These are phyloP conservation scores for Phytopythium montanum DNA, from an alignment of 352 stramenopile species.

Conservation along the genomic window DNA sequence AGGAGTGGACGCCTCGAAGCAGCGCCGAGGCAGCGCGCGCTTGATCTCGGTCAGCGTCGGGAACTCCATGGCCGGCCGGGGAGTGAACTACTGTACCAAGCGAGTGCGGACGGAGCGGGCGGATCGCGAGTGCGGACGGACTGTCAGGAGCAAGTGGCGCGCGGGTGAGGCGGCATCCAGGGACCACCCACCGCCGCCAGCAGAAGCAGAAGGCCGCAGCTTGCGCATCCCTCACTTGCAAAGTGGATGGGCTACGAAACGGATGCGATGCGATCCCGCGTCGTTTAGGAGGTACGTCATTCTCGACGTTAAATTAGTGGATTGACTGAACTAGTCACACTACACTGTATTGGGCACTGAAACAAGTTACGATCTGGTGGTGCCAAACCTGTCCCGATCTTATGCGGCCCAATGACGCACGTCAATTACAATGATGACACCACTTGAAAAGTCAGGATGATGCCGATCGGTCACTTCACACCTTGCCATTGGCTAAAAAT, in stretches of 20 bases:
- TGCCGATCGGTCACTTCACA: too few species aligned
- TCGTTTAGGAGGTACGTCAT: too few species aligned
- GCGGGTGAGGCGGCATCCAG: background rate
- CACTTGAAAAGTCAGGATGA: background rate
- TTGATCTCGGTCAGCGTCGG: constrained; percentile 81
- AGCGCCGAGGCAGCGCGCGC: constrained; percentile 60
- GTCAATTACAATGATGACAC: background rate
- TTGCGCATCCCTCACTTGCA: too few species aligned
- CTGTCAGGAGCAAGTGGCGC: background rate
- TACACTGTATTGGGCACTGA: background rate
- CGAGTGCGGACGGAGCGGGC: background rate
- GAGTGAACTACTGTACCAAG: background rate
- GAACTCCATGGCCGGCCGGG: constrained; percentile 38
- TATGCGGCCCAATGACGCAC: too few species aligned
- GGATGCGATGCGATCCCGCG: too few species aligned
- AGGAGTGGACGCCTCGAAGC: constrained; percentile 67
- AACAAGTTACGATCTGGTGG: background rate
- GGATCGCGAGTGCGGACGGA: constrained; percentile 2
- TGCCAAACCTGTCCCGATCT: background rate
- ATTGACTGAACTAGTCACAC: too few species aligned
- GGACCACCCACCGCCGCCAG: background rate
- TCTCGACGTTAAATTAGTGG: too few species aligned
- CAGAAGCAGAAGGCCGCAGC: background rate
- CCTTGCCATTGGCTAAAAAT: too few species aligned
- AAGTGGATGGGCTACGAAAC: too few species aligned